These are phyloP conservation scores for Solanum tacnaense DNA, from an alignment of 257 asterid genomes.

Conservation along the genomic window DNA sequence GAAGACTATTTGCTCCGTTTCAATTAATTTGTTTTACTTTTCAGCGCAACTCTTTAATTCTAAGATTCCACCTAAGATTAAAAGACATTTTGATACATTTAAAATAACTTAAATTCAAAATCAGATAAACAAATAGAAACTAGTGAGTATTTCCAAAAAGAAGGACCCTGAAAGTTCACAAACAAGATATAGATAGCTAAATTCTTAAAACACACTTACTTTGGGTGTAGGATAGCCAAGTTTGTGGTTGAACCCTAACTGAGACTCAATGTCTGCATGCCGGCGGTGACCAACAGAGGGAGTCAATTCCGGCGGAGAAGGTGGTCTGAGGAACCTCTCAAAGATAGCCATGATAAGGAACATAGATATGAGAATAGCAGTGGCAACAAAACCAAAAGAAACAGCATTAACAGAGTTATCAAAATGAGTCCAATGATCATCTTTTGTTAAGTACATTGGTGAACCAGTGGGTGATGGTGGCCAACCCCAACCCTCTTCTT, in stretches of 20 bases:
- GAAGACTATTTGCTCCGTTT: background rate
- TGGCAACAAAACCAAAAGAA: conserved; percentile 90
- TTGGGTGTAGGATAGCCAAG: conserved; percentile 55
- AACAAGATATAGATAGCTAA: background rate
- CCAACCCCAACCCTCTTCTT: conserved; percentile 49
- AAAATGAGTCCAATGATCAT: conserved; percentile 82
- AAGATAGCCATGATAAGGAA: conserved; percentile 89
- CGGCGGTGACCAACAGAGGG: conserved; percentile 28
- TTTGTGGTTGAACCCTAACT: conserved; percentile 34
- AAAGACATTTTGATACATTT: no score
- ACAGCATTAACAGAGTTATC: conserved; percentile 86
- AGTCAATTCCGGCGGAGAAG: conserved; percentile 44
- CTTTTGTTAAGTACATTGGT: conserved; percentile 44
- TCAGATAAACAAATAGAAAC: background rate
- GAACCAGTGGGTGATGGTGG: conserved; percentile 43
- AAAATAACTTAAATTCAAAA: background rate
- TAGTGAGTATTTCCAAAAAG: no score
- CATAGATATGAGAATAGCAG: conserved; percentile 89
- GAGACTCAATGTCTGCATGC: conserved; percentile 46
- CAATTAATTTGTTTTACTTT: background rate
- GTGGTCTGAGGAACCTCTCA: conserved; percentile 64
- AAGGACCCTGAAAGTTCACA: no score
- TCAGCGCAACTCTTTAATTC: background rate
- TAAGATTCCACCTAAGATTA: no score
- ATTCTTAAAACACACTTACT: conserved; percentile 27